phyloP scores from a whole-genome alignment of 768 basidiomycete genomes.

The Boletus insuetus region DNA sequence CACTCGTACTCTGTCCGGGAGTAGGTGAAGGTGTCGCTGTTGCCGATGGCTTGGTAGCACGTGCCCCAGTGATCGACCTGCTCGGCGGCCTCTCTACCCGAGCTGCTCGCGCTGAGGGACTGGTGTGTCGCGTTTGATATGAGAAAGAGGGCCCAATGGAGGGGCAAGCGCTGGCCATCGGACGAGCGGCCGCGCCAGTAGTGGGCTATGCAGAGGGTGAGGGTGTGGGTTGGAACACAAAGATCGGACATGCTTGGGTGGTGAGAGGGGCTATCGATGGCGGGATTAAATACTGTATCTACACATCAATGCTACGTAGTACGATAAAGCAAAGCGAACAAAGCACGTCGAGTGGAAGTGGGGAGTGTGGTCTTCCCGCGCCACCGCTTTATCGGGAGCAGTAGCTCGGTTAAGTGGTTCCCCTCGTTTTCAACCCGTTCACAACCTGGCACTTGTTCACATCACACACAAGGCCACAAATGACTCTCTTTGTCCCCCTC shows the following conservation, averaged over 20 bases:
- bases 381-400: constrained; percentile 14
- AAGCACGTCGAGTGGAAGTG: constrained; percentile 8
- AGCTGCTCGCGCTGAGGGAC: constrained; percentile 21
- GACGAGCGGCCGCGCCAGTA: constrained; percentile 26
- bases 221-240: constrained; percentile 8
- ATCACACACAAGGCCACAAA: constrained; percentile 31
- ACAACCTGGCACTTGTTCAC: constrained; percentile 24
- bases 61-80: constrained; percentile 30
- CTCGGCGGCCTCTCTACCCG: constrained; percentile 22
- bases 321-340: constrained; percentile 15
- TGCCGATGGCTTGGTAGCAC: constrained; percentile 30
- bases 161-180: constrained; percentile 23
- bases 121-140: constrained; percentile 21
- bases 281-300: constrained; percentile 11
- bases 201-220: constrained; percentile 29
- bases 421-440: constrained; percentile 23
- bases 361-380: constrained; percentile 23
- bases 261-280: not conserved
- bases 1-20: constrained; percentile 26
- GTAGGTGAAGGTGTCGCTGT: constrained; percentile 28
- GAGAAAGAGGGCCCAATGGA: constrained; percentile 32
- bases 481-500: constrained; percentile 68
- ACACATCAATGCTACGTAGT: not conserved
- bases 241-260: constrained; percentile 17
- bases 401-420: not conserved